Evolutionary conservation across 129 eudicot species (phyloP).

Genomic region (Flaveria sonorensis): DNA sequence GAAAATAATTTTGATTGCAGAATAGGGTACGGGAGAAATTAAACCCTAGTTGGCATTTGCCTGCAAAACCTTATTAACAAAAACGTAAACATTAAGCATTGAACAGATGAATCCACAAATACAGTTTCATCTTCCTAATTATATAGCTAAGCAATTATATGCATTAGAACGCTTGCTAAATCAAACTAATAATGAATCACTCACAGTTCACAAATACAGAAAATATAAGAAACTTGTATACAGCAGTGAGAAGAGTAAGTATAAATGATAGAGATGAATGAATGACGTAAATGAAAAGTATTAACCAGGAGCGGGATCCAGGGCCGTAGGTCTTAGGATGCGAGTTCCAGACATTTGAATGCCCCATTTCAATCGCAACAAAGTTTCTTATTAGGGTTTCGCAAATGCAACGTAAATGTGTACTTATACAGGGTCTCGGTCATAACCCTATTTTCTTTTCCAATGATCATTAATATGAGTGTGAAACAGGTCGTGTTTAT

Average conservation of each 20-base stretch:
- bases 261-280: too few relatives aligned
- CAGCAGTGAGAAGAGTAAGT: too few relatives aligned
- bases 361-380: constrained; percentile 37
- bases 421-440: constrained; percentile 13
- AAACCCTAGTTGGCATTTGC: too few relatives aligned
- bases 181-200: too few relatives aligned
- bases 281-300: not conserved
- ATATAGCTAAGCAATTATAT: too few relatives aligned
- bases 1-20: too few relatives aligned
- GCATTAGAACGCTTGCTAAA: too few relatives aligned
- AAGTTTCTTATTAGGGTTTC: not conserved
- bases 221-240: too few relatives aligned
- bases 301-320: constrained; percentile 53
- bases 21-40: too few relatives aligned
- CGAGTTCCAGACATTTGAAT: constrained; percentile 52
- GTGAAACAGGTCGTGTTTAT: too few relatives aligned
- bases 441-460: not conserved
- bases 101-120: not conserved
- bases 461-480: too few relatives aligned
- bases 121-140: not conserved
- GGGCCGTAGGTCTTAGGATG: constrained; percentile 57
- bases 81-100: not conserved
- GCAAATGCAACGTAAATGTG: not conserved
- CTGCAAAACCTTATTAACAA: not conserved
- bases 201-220: too few relatives aligned